Evolutionary conservation across 2,329 filamentous ascomycete species (phyloP).

Genomic region (Teratosphaeria nubilosa): DNA sequence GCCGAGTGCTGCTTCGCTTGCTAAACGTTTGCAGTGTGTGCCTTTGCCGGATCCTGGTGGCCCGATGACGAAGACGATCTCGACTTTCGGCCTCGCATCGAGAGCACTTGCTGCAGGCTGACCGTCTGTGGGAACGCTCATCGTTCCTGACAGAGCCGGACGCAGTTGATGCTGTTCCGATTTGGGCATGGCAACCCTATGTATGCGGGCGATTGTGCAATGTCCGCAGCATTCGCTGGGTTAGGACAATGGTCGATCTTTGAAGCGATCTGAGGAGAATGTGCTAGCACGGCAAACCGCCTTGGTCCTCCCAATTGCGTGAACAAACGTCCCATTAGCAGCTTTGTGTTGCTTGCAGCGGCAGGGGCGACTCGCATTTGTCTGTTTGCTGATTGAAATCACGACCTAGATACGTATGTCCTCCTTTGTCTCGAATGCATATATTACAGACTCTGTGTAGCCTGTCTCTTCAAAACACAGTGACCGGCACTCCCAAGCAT

Average conservation of each 20-base stretch:
- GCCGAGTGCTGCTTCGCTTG: neutral
- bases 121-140: neutral
- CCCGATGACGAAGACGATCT: conserved; percentile 11
- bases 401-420: neutral
- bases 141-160: neutral
- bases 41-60: conserved; percentile 27
- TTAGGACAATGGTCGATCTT: neutral
- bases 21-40: conserved; percentile 17
- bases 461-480: neutral
- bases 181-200: neutral
- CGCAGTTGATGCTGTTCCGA: neutral
- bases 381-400: neutral
- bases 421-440: neutral
- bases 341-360: neutral
- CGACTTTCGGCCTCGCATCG: neutral
- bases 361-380: neutral
- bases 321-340: neutral
- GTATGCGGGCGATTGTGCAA: neutral
- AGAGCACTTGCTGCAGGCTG: neutral
- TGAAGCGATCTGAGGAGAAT: neutral
- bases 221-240: neutral
- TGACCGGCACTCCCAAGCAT: neutral
- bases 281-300: neutral
- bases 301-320: neutral
- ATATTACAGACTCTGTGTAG: neutral